Percentiles rank a stretch among this genome's conserved stretches.
Evolutionary conservation across 345 rosid genomes (phyloP).

Genomic region (Brassica cretica): DNA sequence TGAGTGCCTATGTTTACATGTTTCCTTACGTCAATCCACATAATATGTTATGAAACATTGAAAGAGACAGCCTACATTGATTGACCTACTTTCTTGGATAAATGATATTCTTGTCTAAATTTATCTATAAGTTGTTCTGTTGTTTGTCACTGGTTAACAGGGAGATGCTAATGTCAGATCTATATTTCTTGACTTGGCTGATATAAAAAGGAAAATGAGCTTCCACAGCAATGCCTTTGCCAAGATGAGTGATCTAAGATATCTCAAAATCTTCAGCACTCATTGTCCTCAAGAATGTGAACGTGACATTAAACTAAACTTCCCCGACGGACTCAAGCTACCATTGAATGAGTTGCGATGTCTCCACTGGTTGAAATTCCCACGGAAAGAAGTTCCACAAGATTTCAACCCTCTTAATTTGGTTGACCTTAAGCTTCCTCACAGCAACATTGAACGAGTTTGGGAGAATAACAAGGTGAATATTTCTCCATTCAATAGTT

Average conservation of each 20-base stretch:
- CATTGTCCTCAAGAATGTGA: slow-evolving; percentile 26
- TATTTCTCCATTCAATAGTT: not conserved
- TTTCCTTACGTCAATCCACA: no score
- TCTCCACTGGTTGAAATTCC: slow-evolving; percentile 36
- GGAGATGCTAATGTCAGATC: slow-evolving; percentile 32
- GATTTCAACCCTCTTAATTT: slow-evolving; percentile 16
- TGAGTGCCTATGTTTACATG: no score
- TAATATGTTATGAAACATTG: no score
- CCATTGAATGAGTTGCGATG: slow-evolving; percentile 24
- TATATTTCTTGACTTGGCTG: slow-evolving; percentile 25
- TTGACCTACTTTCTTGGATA: not conserved
- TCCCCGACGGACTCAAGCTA: slow-evolving; percentile 8
- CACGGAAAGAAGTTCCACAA: slow-evolving; percentile 28
- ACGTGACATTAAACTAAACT: not conserved
- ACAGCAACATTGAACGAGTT: slow-evolving; percentile 30
- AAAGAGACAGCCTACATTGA: no score
- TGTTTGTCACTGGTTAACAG: slow-evolving; percentile 11
- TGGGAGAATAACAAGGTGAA: slow-evolving; percentile 38
- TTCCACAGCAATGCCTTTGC: slow-evolving; percentile 17
- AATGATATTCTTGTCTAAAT: not conserved
- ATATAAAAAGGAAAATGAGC: not conserved
- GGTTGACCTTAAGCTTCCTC: slow-evolving; percentile 25
- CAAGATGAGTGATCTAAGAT: slow-evolving; percentile 26
- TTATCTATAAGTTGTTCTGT: not conserved
- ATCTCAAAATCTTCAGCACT: slow-evolving; percentile 32